Conservation (phyloP, 176 grass and related monocot genomes). For the Eragrostis curvula region DNA sequence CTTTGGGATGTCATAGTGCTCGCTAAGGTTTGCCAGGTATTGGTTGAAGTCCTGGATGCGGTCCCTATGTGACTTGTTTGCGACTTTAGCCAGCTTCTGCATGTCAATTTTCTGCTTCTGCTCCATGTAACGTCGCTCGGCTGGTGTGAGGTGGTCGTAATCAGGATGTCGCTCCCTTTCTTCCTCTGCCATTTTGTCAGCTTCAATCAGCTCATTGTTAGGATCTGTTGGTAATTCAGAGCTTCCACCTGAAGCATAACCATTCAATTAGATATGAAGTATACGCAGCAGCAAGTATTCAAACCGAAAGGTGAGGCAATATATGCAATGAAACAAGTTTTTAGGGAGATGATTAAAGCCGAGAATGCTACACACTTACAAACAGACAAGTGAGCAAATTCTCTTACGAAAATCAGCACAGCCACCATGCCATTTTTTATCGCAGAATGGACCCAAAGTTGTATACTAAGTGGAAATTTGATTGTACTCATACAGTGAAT, state of each 20-base stretch:
- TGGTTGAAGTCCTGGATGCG: conserved; percentile 90
- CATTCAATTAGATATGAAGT: not conserved
- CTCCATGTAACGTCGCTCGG: conserved; percentile 77
- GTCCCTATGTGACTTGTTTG: conserved; percentile 83
- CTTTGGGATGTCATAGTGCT: conserved; percentile 97
- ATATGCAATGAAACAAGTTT: not conserved
- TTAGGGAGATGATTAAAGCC: not conserved
- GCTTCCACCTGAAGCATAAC: conserved; percentile 51
- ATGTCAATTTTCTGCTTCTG: conserved; percentile 78
- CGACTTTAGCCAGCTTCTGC: conserved; percentile 69
- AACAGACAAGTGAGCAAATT: not conserved
- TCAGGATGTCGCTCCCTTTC: conserved; percentile 46
- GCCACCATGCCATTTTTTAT: not conserved
- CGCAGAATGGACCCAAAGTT: no score
- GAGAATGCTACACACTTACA: not conserved
- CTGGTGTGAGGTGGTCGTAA: conserved; percentile 73
- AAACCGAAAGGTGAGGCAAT: not conserved
- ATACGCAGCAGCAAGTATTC: conserved; percentile 9
- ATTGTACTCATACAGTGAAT: not conserved
- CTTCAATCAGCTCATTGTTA: conserved; percentile 48
- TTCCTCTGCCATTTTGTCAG: conserved; percentile 50
- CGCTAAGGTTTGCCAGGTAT: conserved; percentile 85
- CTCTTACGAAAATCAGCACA: not conserved
- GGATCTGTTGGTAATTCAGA: conserved; percentile 53
- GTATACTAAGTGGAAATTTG: not conserved